Evolutionary conservation across 108 stramenopile species (phyloP).

Genomic region (Schizochytrium sp.): DNA sequence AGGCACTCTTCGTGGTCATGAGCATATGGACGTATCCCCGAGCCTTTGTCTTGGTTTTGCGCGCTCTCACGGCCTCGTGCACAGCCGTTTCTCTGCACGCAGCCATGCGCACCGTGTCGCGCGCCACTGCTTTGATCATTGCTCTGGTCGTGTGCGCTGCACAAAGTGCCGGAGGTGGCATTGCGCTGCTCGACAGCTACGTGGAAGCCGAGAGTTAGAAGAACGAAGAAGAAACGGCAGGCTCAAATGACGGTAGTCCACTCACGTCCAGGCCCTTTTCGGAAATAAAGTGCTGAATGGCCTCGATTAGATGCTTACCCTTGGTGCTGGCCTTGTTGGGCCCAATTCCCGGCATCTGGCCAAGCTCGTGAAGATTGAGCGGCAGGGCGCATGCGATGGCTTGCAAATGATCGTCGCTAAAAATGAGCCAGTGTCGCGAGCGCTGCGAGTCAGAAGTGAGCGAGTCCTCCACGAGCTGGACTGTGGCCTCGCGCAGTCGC

Average conservation of each 20-base stretch:
- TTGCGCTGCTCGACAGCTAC: not conserved
- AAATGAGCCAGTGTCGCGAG: not conserved
- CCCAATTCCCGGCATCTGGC: not conserved
- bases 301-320: not conserved
- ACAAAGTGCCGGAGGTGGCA: not conserved
- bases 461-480: not conserved
- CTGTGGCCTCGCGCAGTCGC: not conserved
- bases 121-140: not conserved
- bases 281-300: not conserved
- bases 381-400: not conserved
- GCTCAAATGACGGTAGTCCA: not conserved
- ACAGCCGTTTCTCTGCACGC: not conserved
- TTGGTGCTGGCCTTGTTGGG: not conserved
- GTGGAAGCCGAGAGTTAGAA: no score
- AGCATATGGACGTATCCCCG: conserved; percentile 15
- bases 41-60: not conserved
- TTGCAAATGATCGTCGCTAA: not conserved
- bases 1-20: not conserved
- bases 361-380: not conserved
- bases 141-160: not conserved
- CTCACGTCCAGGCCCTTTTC: not conserved
- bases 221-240: not conserved
- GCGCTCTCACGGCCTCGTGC: not conserved
- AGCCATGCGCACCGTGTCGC: not conserved
- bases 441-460: not conserved